Percentiles rank a stretch among this genome's conserved stretches.
These are phyloP conservation scores for Beauveria varroae DNA, from an alignment of 2,329 filamentous ascomycete genomes.

Conservation along the genomic window DNA sequence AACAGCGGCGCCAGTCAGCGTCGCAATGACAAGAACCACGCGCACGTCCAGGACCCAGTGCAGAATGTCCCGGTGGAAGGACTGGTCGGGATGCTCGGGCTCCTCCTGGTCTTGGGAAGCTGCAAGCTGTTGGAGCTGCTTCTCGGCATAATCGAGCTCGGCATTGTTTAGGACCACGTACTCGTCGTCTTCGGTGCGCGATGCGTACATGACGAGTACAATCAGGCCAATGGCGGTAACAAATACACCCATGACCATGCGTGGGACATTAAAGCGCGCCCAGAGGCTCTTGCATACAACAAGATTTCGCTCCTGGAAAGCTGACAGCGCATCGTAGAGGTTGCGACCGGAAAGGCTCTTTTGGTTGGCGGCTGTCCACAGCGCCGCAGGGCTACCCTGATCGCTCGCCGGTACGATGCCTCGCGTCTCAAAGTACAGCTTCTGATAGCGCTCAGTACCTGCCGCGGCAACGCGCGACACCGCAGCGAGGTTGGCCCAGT, in stretches of 20 bases:
- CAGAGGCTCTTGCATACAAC: slow-evolving; percentile 75
- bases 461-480: slow-evolving; percentile 73
- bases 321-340: slow-evolving; percentile 52
- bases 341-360: slow-evolving; percentile 32
- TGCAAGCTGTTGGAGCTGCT: slow-evolving; percentile 40
- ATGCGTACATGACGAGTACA: slow-evolving; percentile 66
- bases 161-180: slow-evolving; percentile 46
- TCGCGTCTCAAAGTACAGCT: slow-evolving; percentile 68
- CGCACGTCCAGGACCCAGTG: slow-evolving; percentile 29
- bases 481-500: slow-evolving; percentile 69
- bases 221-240: slow-evolving; percentile 63
- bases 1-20: slow-evolving; percentile 22
- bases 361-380: slow-evolving; percentile 42
- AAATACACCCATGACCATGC: slow-evolving; percentile 73
- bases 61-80: slow-evolving; percentile 25
- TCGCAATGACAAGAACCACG: slow-evolving; percentile 24
- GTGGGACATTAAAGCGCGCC: slow-evolving; percentile 83
- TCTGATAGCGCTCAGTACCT: slow-evolving; percentile 84
- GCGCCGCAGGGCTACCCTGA: slow-evolving; percentile 26
- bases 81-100: slow-evolving; percentile 33
- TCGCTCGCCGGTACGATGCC: slow-evolving; percentile 56
- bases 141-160: slow-evolving; percentile 53
- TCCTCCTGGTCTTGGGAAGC: slow-evolving; percentile 29
- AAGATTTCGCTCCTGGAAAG: slow-evolving; percentile 74
- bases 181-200: slow-evolving; percentile 47